phyloP scores from a whole-genome alignment of 176 grass and related monocot genomes.

The Lolium multiflorum region DNA sequence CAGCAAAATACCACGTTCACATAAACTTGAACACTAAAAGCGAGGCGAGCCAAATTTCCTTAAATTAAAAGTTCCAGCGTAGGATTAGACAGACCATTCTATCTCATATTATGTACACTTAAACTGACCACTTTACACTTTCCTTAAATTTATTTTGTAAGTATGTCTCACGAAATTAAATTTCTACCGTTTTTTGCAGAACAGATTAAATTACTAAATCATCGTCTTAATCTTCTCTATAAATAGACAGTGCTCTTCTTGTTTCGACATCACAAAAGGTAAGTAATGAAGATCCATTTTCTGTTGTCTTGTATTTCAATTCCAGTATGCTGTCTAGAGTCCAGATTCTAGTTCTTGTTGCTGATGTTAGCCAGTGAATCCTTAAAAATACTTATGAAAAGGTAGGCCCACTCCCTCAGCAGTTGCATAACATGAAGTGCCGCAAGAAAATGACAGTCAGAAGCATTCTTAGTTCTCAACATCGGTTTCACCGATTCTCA shows the following conservation, averaged over 20 bases:
- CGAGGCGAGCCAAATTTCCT: not conserved
- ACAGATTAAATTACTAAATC: constrained; percentile 1
- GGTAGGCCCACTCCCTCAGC: not conserved
- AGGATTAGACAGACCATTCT: not conserved
- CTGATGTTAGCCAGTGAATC: constrained; percentile 7
- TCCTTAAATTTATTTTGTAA: not conserved
- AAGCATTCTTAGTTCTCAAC: not conserved
- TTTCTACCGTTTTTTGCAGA: not conserved
- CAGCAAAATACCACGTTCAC: not conserved
- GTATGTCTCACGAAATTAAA: not conserved
- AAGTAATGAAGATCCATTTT: not conserved
- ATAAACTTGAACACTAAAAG: not conserved
- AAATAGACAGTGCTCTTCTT: not conserved
- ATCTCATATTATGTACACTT: not conserved
- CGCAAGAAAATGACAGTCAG: constrained; percentile 15
- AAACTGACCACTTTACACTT: constrained; percentile 9
- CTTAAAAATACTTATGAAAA: constrained; percentile 21
- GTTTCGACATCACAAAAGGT: constrained; percentile 7
- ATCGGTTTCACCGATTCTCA: not conserved
- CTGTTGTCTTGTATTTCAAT: not conserved
- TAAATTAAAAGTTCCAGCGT: not conserved
- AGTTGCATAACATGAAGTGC: not conserved
- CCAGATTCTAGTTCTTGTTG: not conserved
- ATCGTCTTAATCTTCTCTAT: not conserved
- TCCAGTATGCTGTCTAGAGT: not conserved